These are phyloP conservation scores for Henckelia pumila DNA, from an alignment of 257 asterid species.

Conservation along the genomic window DNA sequence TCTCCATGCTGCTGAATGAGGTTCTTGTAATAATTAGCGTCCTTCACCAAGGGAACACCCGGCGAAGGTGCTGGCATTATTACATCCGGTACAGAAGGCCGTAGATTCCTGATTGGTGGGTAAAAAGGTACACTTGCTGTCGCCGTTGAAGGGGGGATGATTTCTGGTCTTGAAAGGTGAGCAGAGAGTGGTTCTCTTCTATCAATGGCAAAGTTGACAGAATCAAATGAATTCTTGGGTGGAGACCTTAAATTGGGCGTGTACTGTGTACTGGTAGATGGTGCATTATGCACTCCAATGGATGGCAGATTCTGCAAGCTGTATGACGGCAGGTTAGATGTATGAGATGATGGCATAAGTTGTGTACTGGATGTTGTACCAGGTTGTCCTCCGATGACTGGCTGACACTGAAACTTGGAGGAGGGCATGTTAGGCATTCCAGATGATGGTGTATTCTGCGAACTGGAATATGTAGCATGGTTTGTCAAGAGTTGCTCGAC, in stretches of 20 bases:
- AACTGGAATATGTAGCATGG: slow-evolving; percentile 32
- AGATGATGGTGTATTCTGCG: slow-evolving; percentile 26
- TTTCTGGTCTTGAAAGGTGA: slow-evolving; percentile 38
- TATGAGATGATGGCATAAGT: slow-evolving; percentile 15
- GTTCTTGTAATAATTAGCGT: slow-evolving; percentile 70
- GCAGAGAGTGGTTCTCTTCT: slow-evolving; percentile 33
- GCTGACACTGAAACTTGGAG: slow-evolving; percentile 25
- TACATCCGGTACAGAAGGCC: slow-evolving; percentile 36
- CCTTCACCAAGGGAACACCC: slow-evolving; percentile 44
- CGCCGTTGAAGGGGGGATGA: slow-evolving; percentile 30
- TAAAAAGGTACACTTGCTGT: slow-evolving; percentile 39
- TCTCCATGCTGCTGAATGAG: slow-evolving; percentile 92
- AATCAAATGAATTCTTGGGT: slow-evolving; percentile 26
- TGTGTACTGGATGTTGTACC: slow-evolving; percentile 16
- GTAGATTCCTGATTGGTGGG: slow-evolving; percentile 38
- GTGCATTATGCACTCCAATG: slow-evolving; percentile 23
- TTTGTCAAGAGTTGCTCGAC: slow-evolving; percentile 58
- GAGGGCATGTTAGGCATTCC: slow-evolving; percentile 28
- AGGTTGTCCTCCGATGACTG: slow-evolving; percentile 16
- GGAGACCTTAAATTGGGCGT: slow-evolving; percentile 34
- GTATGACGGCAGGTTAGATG: slow-evolving; percentile 15
- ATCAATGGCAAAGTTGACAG: slow-evolving; percentile 9
- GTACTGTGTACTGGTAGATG: slow-evolving; percentile 39
- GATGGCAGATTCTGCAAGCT: slow-evolving; percentile 11
- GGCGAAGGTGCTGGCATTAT: slow-evolving; percentile 34